Evolutionary conservation across 2,329 filamentous ascomycete genomes (phyloP).

Genomic region (Calycina marina): DNA sequence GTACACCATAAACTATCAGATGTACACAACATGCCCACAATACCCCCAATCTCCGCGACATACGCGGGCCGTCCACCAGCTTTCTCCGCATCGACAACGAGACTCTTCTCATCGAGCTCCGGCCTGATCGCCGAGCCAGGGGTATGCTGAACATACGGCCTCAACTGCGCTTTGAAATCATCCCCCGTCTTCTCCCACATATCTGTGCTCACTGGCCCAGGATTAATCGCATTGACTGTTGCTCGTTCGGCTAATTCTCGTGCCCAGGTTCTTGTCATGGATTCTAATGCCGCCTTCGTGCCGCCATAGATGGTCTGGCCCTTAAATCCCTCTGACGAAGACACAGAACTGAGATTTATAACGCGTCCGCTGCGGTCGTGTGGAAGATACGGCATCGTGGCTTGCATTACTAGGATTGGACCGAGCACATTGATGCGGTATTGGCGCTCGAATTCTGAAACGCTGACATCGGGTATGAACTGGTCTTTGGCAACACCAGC

Average conservation of each 20-base stretch:
- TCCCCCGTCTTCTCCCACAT: slow-evolving; percentile 45
- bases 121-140: slow-evolving; percentile 48
- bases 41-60: slow-evolving; percentile 56
- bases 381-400: slow-evolving; percentile 54
- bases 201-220: slow-evolving; percentile 50
- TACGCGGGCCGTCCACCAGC: slow-evolving; percentile 47
- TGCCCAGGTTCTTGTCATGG: slow-evolving; percentile 56
- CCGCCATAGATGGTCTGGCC: slow-evolving; percentile 48
- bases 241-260: slow-evolving; percentile 44
- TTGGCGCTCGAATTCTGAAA: slow-evolving; percentile 52
- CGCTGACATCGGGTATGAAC: slow-evolving; percentile 43
- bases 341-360: slow-evolving; percentile 46
- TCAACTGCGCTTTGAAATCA: slow-evolving; percentile 42
- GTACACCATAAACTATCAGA: slow-evolving; percentile 65
- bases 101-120: slow-evolving; percentile 44
- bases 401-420: slow-evolving; percentile 64
- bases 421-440: slow-evolving; percentile 75
- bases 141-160: slow-evolving; percentile 45
- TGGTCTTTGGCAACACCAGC: slow-evolving; percentile 60
- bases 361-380: slow-evolving; percentile 51
- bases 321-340: slow-evolving; percentile 39
- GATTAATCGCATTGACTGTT: slow-evolving; percentile 53
- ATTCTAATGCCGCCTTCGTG: slow-evolving; percentile 51
- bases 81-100: slow-evolving; percentile 42
- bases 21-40: slow-evolving; percentile 62